These are phyloP conservation scores for Cercospora sojina DNA, from an alignment of 2,329 filamentous ascomycete species.

Conservation along the genomic window DNA sequence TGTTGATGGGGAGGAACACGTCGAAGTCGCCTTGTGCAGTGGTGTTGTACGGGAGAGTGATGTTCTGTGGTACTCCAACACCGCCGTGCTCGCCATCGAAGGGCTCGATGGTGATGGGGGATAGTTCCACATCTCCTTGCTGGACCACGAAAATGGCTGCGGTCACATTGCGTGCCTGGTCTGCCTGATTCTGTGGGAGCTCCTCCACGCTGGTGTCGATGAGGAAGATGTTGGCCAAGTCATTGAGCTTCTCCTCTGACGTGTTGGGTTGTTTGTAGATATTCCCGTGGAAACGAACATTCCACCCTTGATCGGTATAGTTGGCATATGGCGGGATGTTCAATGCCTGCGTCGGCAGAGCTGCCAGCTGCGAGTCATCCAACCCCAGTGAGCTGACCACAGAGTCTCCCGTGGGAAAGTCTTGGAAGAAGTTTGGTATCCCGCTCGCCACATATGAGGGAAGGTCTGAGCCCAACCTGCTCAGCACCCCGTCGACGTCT, in stretches of 20 bases:
- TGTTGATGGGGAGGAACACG: constrained; percentile 63
- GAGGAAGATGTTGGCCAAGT: constrained; percentile 69
- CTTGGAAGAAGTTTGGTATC: constrained; percentile 66
- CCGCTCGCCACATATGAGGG: constrained; percentile 62
- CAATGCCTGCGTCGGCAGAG: constrained; percentile 67
- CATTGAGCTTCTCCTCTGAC: constrained; percentile 62
- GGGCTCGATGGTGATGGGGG: constrained; percentile 62
- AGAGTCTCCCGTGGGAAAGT: constrained; percentile 58
- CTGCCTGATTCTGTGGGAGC: constrained; percentile 59
- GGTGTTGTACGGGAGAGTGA: constrained; percentile 65
- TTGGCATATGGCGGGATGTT: constrained; percentile 70
- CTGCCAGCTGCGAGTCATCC: constrained; percentile 57
- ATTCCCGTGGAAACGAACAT: constrained; percentile 72
- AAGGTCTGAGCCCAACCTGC: constrained; percentile 54
- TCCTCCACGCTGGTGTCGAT: constrained; percentile 62
- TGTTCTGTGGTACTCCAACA: constrained; percentile 55
- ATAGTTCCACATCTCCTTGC: constrained; percentile 62
- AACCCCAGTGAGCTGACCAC: constrained; percentile 64
- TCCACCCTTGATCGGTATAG: constrained; percentile 76
- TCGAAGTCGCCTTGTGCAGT: constrained; percentile 71
- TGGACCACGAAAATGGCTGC: constrained; percentile 73
- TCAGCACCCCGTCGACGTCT: constrained; percentile 43
- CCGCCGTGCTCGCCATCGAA: constrained; percentile 51
- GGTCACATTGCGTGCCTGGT: constrained; percentile 71
- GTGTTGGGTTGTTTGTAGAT: constrained; percentile 78